These are phyloP conservation scores for Lophiotrema nucula DNA, from an alignment of 495 filamentous ascomycete genomes.

Conservation along the genomic window DNA sequence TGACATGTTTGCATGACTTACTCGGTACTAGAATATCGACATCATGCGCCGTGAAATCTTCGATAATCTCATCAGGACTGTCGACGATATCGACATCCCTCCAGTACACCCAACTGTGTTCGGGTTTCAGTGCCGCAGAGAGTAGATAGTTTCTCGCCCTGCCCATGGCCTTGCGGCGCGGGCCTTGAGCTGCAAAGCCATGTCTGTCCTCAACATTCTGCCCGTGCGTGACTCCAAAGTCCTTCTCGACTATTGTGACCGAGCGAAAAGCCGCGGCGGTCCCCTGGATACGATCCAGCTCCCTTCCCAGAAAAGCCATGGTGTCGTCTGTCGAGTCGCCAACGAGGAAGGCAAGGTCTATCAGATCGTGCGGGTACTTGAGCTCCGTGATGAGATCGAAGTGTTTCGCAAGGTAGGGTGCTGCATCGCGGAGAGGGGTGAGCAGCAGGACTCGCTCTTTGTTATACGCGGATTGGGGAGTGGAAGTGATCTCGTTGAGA, in stretches of 20 bases:
- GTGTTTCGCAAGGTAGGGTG: slow-evolving; percentile 75
- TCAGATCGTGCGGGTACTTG: slow-evolving; percentile 91
- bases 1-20: slow-evolving; percentile 49
- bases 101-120: slow-evolving; percentile 99
- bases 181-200: slow-evolving; percentile 81
- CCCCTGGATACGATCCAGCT: slow-evolving; percentile 86
- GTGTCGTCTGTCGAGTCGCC: slow-evolving; percentile 90
- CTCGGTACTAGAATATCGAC: slow-evolving; percentile 92
- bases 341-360: slow-evolving; percentile 93
- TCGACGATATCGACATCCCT: slow-evolving; percentile 95
- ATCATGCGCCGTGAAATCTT: slow-evolving; percentile 94
- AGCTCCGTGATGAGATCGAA: slow-evolving; percentile 90
- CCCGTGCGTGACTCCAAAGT: slow-evolving; percentile 70
- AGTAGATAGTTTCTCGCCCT: slow-evolving; percentile 90
- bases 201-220: slow-evolving; percentile 82
- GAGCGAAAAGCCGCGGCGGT: slow-evolving; percentile 73
- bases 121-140: slow-evolving; percentile 76
- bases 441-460: slow-evolving; percentile 91
- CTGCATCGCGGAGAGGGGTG: slow-evolving; percentile 89
- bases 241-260: slow-evolving; percentile 79
- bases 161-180: slow-evolving; percentile 86
- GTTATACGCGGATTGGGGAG: slow-evolving; percentile 70
- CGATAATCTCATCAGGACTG: slow-evolving; percentile 79
- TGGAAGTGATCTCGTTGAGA: slow-evolving; percentile 83
- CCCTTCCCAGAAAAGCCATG: slow-evolving; percentile 70